These are phyloP conservation scores for Fraxinus cuspidata DNA, from an alignment of 257 asterid species.

Conservation along the genomic window DNA sequence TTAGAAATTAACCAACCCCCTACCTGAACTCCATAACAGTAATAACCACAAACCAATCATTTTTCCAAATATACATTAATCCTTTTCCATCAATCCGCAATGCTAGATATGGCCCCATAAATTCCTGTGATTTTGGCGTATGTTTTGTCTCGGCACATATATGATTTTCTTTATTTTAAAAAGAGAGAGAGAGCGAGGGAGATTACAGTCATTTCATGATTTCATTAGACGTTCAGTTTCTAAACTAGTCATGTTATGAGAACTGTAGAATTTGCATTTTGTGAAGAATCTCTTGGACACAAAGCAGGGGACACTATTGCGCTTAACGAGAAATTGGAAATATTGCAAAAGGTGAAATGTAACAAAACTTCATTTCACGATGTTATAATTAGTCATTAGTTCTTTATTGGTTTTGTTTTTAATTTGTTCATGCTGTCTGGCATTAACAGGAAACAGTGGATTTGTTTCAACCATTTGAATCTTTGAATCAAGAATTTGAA, in stretches of 20 bases:
- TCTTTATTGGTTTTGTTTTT: background rate
- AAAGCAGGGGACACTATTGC: constrained; percentile 26
- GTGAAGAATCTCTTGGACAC: constrained; percentile 35
- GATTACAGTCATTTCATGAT: background rate
- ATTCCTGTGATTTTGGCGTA: background rate
- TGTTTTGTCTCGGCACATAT: background rate
- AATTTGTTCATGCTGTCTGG: constrained; percentile 9
- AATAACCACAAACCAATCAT: background rate
- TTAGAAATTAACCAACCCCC: background rate
- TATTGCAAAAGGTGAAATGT: constrained; percentile 70
- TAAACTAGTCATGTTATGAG: background rate
- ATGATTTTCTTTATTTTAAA: no score
- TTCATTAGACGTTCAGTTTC: background rate
- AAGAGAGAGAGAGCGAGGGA: background rate
- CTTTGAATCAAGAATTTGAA: constrained; percentile 74
- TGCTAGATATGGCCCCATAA: no score
- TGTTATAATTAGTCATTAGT: background rate
- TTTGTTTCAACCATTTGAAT: constrained; percentile 71
- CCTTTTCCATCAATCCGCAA: no score
- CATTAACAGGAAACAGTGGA: constrained; percentile 69
- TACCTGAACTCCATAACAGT: background rate
- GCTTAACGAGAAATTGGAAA: constrained; percentile 47
- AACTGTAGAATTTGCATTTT: background rate
- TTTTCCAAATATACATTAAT: no score
- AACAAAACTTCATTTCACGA: background rate